These are phyloP conservation scores for Climacium dendroides DNA, from an alignment of 225 moss, liverwort and hornwort species.

Conservation along the genomic window DNA sequence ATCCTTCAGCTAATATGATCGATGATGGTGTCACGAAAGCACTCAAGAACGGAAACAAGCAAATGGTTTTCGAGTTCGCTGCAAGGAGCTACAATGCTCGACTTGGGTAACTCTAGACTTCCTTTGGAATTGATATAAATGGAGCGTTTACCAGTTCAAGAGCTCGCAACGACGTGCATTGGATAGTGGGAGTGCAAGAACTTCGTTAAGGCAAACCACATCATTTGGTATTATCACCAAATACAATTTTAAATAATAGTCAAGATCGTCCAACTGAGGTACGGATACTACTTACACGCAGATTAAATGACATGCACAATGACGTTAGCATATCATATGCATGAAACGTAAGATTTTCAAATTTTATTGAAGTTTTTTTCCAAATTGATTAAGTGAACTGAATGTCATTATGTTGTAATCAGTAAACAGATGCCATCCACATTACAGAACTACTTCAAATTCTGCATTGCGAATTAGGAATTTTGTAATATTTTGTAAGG, in stretches of 20 bases:
- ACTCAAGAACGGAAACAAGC: not conserved
- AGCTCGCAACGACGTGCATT: not conserved
- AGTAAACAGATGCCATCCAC: not conserved
- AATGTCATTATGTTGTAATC: fast-evolving
- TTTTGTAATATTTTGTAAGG: no score
- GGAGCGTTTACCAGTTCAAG: not conserved
- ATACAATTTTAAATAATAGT: not conserved
- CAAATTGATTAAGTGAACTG: not conserved
- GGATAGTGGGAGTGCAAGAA: not conserved
- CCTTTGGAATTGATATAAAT: not conserved
- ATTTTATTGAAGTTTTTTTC: no score
- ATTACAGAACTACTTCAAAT: not conserved
- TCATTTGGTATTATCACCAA: not conserved
- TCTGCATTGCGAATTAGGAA: no score
- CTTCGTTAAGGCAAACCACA: not conserved
- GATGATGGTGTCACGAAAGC: not conserved
- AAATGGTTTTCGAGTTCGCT: not conserved
- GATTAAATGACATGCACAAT: not conserved
- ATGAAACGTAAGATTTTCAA: not conserved
- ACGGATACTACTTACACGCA: not conserved
- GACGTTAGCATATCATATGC: no score
- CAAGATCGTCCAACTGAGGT: not conserved
- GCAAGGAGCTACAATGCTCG: not conserved
- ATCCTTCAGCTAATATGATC: not conserved
- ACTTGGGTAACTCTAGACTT: not conserved